These are phyloP conservation scores for Eucalyptus urophylla DNA, from an alignment of 345 rosid genomes.

Conservation along the genomic window DNA sequence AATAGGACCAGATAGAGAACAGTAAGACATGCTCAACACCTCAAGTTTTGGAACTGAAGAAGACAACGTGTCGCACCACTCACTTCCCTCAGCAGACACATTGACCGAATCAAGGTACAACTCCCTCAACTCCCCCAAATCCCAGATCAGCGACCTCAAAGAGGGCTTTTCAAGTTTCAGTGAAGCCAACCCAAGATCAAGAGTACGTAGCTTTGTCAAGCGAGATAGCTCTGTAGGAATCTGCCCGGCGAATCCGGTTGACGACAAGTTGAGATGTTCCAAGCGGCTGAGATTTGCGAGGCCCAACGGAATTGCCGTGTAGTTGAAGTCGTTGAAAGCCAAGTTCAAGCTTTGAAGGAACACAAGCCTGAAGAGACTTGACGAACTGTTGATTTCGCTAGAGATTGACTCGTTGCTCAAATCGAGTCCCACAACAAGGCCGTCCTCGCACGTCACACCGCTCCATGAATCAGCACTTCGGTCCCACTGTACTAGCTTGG, in stretches of 20 bases:
- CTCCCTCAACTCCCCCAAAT: too few species aligned
- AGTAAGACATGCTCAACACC: conserved; percentile 7
- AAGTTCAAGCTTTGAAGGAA: conserved; percentile 20
- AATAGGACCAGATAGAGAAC: conserved; percentile 14
- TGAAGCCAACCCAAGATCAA: not conserved
- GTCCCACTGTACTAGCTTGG: conserved; percentile 9
- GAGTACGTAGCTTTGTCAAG: conserved; percentile 3
- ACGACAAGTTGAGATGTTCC: conserved; percentile 17
- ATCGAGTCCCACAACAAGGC: conserved; percentile 13
- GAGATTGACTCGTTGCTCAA: conserved; percentile 17
- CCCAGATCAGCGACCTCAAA: too few species aligned
- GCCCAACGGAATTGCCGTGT: not conserved
- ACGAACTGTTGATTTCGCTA: conserved; percentile 6
- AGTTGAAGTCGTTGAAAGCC: conserved; percentile 12
- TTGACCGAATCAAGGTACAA: too few species aligned
- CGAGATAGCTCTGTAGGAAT: conserved; percentile 12
- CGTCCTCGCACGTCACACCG: conserved; percentile 19
- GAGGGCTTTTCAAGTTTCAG: not conserved
- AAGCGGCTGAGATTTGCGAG: conserved; percentile 13
- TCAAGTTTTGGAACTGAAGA: not conserved
- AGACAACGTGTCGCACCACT: too few species aligned
- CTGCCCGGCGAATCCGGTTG: conserved; percentile 11
- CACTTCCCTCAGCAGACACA: too few species aligned
- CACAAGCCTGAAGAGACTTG: conserved; percentile 10
- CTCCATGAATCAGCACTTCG: conserved; percentile 6